phyloP scores from a whole-genome alignment of 1,284 basidiomycete genomes.

The Volvariella surrecta region DNA sequence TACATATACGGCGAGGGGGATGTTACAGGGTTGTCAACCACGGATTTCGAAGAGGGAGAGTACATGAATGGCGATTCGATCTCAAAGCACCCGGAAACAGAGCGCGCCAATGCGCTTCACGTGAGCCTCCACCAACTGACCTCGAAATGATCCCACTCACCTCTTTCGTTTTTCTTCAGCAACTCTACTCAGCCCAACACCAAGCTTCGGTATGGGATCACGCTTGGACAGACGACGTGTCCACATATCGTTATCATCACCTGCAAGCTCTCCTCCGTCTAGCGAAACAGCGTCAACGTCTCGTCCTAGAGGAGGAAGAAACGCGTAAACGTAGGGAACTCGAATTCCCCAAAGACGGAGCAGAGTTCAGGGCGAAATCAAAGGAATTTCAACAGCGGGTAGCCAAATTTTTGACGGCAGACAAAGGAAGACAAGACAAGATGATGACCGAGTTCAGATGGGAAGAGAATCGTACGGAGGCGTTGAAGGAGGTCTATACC shows the following conservation, averaged over 20 bases:
- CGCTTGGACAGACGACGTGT: constrained; percentile 26
- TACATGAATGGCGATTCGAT: too few relatives aligned
- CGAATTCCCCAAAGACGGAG: constrained; percentile 39
- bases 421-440: constrained; percentile 31
- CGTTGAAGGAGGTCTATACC: constrained; percentile 29
- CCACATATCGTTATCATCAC: constrained; percentile 34
- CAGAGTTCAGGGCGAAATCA: constrained; percentile 35
- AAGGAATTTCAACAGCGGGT: constrained; percentile 41
- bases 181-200: background rate
- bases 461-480: constrained; percentile 37
- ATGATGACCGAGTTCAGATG: constrained; percentile 44
- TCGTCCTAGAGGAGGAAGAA: constrained; percentile 23
- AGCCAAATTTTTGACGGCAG: constrained; percentile 39
- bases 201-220: background rate
- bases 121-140: too few relatives aligned
- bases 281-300: constrained; percentile 15
- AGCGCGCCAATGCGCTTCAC: constrained; percentile 9
- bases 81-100: constrained; percentile 8
- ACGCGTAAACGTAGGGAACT: constrained; percentile 28
- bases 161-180: background rate
- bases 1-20: constrained; percentile 16
- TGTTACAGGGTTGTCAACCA: constrained; percentile 5
- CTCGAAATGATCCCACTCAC: background rate
- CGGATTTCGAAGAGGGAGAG: too few relatives aligned
- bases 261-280: constrained; percentile 28